phyloP scores from a whole-genome alignment of 2,329 filamentous ascomycete species.

The Microdochium trichocladiopsis region DNA sequence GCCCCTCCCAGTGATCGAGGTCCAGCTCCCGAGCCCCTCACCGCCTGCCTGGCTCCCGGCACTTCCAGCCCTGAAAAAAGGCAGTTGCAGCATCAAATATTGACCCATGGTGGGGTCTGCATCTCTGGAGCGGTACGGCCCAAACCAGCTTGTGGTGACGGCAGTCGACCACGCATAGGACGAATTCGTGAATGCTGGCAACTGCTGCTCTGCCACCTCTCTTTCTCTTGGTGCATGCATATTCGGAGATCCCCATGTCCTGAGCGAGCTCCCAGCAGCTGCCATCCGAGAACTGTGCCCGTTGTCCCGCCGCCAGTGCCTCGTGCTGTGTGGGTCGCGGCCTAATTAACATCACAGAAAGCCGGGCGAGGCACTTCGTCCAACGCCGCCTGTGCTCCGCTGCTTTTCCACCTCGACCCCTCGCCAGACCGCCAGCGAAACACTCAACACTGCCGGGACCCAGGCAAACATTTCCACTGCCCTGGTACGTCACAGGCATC shows the following conservation, averaged over 20 bases:
- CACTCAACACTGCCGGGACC: neutral
- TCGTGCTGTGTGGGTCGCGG: neutral
- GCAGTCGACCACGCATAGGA: too few species aligned
- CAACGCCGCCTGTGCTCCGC: neutral
- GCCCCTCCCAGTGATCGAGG: too few species aligned
- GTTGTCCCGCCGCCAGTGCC: neutral
- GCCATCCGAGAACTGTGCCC: neutral
- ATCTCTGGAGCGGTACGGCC: too few species aligned
- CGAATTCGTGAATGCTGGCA: too few species aligned
- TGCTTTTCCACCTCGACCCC: conserved; percentile 1
- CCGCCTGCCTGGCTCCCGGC: neutral
- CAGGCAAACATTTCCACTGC: conserved; percentile 9
- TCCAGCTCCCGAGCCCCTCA: neutral
- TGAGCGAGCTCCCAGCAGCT: too few species aligned
- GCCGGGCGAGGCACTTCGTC: neutral
- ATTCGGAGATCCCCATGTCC: too few species aligned
- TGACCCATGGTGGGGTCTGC: neutral
- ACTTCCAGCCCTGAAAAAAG: neutral
- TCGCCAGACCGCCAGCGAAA: neutral
- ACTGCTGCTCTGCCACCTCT: neutral
- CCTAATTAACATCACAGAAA: neutral
- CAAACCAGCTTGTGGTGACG: too few species aligned
- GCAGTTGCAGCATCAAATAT: neutral
- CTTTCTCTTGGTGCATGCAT: neutral
- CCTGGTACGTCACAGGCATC: conserved; percentile 28